These are phyloP conservation scores for Nakaseomyces delphensis DNA, from an alignment of 1,139 yeast species.

Conservation along the genomic window DNA sequence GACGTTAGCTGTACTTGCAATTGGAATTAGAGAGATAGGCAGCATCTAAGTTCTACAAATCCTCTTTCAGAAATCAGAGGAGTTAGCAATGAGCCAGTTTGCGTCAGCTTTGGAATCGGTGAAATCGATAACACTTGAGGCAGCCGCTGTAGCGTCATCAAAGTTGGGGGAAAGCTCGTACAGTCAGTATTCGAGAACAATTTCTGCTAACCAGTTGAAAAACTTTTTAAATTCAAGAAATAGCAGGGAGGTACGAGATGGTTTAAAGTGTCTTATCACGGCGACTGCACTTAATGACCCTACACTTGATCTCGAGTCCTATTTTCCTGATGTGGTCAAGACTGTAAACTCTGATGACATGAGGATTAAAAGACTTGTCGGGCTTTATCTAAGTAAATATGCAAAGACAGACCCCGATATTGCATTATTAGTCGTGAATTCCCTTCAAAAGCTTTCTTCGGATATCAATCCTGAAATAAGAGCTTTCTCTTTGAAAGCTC, in stretches of 20 bases:
- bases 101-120: slow-evolving; percentile 72
- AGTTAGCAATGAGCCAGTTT: slow-evolving; percentile 37
- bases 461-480: slow-evolving; percentile 64
- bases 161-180: slow-evolving; percentile 48
- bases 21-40: no score
- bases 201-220: slow-evolving; percentile 55
- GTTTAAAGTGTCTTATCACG: slow-evolving; percentile 68
- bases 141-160: slow-evolving; percentile 71
- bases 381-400: slow-evolving; percentile 64
- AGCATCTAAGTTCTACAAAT: no score
- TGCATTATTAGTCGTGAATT: slow-evolving; percentile 80
- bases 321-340: slow-evolving; percentile 79
- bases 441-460: slow-evolving; percentile 73
- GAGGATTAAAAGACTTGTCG: slow-evolving; percentile 68
- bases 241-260: slow-evolving; percentile 64
- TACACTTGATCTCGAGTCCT: slow-evolving; percentile 34
- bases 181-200: slow-evolving; percentile 34
- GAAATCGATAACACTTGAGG: slow-evolving; percentile 67
- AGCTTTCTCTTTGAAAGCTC: slow-evolving; percentile 65
- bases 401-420: slow-evolving; percentile 84
- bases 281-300: slow-evolving; percentile 58
- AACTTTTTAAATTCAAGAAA: slow-evolving; percentile 58
- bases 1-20: no score
- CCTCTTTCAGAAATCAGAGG: no score
- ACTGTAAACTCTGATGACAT: slow-evolving; percentile 67